Evolutionary conservation across 257 asterid genomes (phyloP).

Genomic region (Solanum dulcamara): DNA sequence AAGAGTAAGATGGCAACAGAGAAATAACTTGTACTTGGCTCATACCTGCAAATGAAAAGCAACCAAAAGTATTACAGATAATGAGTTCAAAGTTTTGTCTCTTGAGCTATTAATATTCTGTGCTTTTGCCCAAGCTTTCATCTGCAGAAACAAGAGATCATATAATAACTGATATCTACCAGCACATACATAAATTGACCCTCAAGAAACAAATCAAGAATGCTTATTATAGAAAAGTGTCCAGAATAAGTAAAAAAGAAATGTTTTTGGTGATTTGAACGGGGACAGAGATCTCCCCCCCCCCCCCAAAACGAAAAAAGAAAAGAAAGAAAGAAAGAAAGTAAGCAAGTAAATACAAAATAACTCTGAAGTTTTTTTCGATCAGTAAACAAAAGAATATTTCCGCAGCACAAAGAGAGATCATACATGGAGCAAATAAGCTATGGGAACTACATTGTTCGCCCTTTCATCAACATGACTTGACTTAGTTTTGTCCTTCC

Average conservation of each 20-base stretch:
- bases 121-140: no score
- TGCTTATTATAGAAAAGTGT: neutral
- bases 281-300: neutral
- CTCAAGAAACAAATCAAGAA: no score
- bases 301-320: no score
- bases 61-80: conserved; percentile 68
- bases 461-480: neutral
- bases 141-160: conserved; percentile 31
- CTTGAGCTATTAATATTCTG: conserved; percentile 74
- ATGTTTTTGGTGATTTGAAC: neutral
- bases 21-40: neutral
- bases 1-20: neutral
- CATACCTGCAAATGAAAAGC: conserved; percentile 94
- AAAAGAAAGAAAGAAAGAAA: no score
- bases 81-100: conserved; percentile 74
- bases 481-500: neutral
- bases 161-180: no score
- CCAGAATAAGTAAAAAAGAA: neutral
- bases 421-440: neutral
- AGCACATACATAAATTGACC: no score
- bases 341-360: no score
- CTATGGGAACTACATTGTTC: neutral
- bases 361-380: neutral
- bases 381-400: neutral
- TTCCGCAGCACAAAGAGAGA: neutral